Base-by-base conservation (phyloP, 164 flowering plant genomes). In the Kingdonia uniflora region DNA sequence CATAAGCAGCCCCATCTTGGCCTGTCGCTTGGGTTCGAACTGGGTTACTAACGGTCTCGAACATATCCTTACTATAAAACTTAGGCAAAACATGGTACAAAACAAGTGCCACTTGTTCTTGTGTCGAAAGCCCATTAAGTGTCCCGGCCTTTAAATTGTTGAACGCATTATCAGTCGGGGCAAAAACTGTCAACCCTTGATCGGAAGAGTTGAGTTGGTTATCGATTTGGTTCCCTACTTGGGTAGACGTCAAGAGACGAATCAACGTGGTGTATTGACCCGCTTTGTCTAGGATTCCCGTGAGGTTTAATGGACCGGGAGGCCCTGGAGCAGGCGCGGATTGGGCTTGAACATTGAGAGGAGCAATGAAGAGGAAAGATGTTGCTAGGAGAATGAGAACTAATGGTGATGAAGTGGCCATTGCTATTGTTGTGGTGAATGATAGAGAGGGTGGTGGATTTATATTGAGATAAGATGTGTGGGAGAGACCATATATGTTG, bases 161-260 rank as follows among this genome's bases (percentile, higher is more conserved):
- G 82, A 91, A 87, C 49, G 92, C 97, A 53, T 79, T 83, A 55
- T 91, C 95, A n/a, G 95, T 85, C 0, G 96, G 96, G 13, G 95
- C 96, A 19, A 91, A 69, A 16, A 87, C 61, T 5, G 95, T 85
- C 64, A 87, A 17, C n/a, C 96, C 96, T n/a, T 80, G 70, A 43
- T 51, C 59, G 11, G 95, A 81, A 62, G 52, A 71, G 67, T 87
- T 91, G 70, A 84, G 70, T 64, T 87, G 92, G 70, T 59, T 79
- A 17, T 48, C 48, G 47, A 91, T 61, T 42, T 85, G 90, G 61
- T 1, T 47, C n/a, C 13, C 68, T 2, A 75, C 62, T 46, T 81
- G 81, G 40, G 81, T 83, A 2, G 69, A 0, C 14, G 14, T 42
- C 11, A 91, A 66, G 52, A 85, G 80, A 48, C 76, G 81, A 17